Evolutionary conservation across 2,329 filamentous ascomycete species (phyloP).

Genomic region (Talaromyces sp.): DNA sequence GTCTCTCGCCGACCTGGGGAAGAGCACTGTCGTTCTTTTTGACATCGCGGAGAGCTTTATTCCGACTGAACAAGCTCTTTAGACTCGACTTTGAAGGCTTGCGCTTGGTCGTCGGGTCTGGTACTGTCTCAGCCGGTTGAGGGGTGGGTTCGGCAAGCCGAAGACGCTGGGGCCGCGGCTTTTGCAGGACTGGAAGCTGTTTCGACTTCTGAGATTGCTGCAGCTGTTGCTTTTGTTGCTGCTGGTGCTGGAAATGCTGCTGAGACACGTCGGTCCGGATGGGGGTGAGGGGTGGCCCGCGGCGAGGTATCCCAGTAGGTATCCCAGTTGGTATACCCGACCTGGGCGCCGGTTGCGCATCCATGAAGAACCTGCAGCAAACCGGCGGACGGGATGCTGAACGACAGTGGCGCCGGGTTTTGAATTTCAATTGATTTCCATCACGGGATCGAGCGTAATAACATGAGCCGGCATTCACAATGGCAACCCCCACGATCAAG

Average conservation of each 20-base stretch:
- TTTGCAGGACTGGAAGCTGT: constrained; percentile 12
- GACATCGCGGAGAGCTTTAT: constrained; percentile 25
- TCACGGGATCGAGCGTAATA: background rate
- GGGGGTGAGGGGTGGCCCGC: constrained; percentile 30
- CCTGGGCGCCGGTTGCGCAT: constrained; percentile 8
- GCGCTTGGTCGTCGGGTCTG: constrained; percentile 24
- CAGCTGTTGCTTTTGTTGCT: constrained; percentile 13
- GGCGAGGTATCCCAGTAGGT: constrained; percentile 25
- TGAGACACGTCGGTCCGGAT: constrained; percentile 34
- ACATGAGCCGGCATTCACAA: background rate
- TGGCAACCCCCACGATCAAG: background rate
- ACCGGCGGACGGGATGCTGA: constrained; percentile 1
- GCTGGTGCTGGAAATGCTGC: constrained; percentile 19
- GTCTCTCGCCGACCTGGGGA: constrained; percentile 27
- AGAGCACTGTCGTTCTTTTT: constrained; percentile 22
- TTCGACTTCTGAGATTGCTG: constrained; percentile 23
- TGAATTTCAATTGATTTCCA: background rate
- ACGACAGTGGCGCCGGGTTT: background rate
- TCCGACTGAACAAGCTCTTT: constrained; percentile 30
- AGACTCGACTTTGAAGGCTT: constrained; percentile 33
- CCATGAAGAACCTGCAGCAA: constrained; percentile 9
- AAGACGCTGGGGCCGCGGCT: constrained; percentile 23
- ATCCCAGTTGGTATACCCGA: constrained; percentile 23
- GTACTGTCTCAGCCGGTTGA: constrained; percentile 24
- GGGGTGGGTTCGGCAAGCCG: constrained; percentile 24